Conservation (phyloP, 1,284 basidiomycete species). For the Somion occarium region DNA sequence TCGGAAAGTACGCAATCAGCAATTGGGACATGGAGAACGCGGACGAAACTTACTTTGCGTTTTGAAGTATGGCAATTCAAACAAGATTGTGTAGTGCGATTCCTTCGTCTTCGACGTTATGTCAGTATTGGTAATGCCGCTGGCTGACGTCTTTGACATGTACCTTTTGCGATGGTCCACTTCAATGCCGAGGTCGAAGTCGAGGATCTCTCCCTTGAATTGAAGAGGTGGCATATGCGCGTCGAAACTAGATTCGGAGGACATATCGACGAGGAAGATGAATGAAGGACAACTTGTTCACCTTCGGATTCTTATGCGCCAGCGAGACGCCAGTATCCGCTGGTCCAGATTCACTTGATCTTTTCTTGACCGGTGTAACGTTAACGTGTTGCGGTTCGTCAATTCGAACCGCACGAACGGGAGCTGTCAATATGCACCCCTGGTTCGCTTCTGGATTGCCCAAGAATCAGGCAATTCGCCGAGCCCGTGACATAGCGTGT, state of each 20-base stretch:
- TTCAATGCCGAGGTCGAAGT: constrained; percentile 62
- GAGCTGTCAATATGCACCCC: constrained; percentile 16
- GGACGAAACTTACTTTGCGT: constrained; percentile 76
- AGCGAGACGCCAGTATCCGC: constrained; percentile 18
- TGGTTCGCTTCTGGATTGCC: constrained; percentile 21
- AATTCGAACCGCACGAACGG: constrained; percentile 18
- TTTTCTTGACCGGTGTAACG: constrained; percentile 16
- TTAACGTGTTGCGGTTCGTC: constrained; percentile 11
- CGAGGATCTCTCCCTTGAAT: constrained; percentile 63
- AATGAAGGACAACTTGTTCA: constrained; percentile 6
- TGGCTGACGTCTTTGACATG: constrained; percentile 33
- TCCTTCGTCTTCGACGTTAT: constrained; percentile 52
- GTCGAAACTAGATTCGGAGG: constrained; percentile 26
- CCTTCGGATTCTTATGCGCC: constrained; percentile 23
- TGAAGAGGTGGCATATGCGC: constrained; percentile 33
- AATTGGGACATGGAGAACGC: constrained; percentile 5
- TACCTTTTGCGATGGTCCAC: constrained; percentile 52
- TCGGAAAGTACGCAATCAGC: constrained; percentile 10
- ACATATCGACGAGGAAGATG: constrained; percentile 27
- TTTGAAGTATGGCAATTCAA: constrained; percentile 92
- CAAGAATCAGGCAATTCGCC: constrained; percentile 20
- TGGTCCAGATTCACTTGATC: constrained; percentile 23
- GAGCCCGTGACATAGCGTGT: constrained; percentile 25
- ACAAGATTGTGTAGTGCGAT: constrained; percentile 85
- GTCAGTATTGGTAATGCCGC: constrained; percentile 6